Conservation (phyloP, 495 filamentous ascomycete genomes). For the Hamigera avellanea region DNA sequence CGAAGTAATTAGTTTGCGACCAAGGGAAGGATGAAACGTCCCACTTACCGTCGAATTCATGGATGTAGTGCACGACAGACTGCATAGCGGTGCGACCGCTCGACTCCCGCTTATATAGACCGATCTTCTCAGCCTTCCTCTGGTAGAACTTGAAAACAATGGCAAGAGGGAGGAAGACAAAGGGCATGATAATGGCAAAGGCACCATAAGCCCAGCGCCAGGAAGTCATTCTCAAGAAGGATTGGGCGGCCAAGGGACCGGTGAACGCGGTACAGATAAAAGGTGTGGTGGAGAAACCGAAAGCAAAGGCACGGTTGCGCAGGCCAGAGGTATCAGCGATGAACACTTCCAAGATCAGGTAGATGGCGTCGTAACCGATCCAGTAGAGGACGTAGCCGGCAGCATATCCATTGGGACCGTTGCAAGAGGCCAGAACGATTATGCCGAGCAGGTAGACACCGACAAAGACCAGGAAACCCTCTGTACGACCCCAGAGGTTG, state of each 20-base stretch:
- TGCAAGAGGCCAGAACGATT: slow-evolving; percentile 38
- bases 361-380: slow-evolving; percentile 47
- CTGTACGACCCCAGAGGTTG: slow-evolving; percentile 51
- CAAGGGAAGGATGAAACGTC: neutral
- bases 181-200: slow-evolving; percentile 48
- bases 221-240: slow-evolving; percentile 37
- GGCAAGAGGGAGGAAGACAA: slow-evolving; percentile 42
- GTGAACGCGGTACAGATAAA: slow-evolving; percentile 48
- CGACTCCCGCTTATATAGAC: slow-evolving; percentile 20
- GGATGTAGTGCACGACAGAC: slow-evolving; percentile 40
- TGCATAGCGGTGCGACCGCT: slow-evolving; percentile 36
- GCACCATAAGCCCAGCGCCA: slow-evolving; percentile 56
- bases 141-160: slow-evolving; percentile 45
- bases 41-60: slow-evolving; percentile 48
- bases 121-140: slow-evolving; percentile 41
- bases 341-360: slow-evolving; percentile 47
- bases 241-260: slow-evolving; percentile 19
- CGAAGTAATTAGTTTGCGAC: slow-evolving; percentile 5
- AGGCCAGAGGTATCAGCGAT: slow-evolving; percentile 55
- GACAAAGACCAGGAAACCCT: slow-evolving; percentile 37
- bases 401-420: slow-evolving; percentile 33
- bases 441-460: slow-evolving; percentile 28
- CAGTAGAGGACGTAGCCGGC: slow-evolving; percentile 45
- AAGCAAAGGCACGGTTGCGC: slow-evolving; percentile 50
- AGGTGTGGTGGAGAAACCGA: slow-evolving; percentile 51